Evolutionary conservation across 2,329 filamentous ascomycete species (phyloP).

Genomic region (Trichoderma harzianum): DNA sequence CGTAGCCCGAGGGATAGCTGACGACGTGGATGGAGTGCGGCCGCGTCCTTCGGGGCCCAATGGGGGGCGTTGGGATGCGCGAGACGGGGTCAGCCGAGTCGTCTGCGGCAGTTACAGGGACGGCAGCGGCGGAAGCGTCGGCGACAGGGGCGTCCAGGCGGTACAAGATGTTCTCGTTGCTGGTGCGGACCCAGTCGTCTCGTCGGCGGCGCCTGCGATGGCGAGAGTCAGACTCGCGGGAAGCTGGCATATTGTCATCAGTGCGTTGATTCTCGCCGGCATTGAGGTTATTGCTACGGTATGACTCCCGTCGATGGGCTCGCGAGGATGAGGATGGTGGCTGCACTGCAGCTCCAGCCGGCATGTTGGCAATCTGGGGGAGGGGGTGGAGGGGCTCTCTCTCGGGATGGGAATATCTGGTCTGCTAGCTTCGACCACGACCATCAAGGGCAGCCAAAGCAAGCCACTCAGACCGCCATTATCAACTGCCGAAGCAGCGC

Average conservation of each 20-base stretch:
- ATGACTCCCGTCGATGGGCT: constrained; percentile 7
- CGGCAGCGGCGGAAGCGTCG: constrained; percentile 8
- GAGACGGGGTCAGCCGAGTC: constrained; percentile 11
- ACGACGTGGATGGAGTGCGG: constrained; percentile 43
- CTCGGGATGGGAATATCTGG: background rate
- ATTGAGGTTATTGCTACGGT: background rate
- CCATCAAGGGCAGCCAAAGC: constrained; percentile 3
- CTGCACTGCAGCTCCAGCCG: constrained; percentile 19
- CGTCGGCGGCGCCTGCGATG: constrained; percentile 15
- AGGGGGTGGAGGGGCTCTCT: background rate
- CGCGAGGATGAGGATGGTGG: constrained; percentile 9
- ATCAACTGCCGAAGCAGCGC: constrained; percentile 10
- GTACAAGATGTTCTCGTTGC: constrained; percentile 31
- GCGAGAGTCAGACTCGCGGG: constrained; percentile 11
- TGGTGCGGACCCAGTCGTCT: constrained; percentile 25
- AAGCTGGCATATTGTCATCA: constrained; percentile 17
- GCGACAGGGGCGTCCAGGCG: constrained; percentile 22
- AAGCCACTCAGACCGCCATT: constrained; percentile 16
- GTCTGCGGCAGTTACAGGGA: background rate
- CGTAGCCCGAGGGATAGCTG: constrained; percentile 41
- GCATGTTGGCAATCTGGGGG: constrained; percentile 18
- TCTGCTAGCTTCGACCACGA: constrained; percentile 10
- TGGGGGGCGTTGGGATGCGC: constrained; percentile 37
- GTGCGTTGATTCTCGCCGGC: background rate
- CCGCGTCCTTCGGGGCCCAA: constrained; percentile 38